Evolutionary conservation across 495 filamentous ascomycete species (phyloP).

Genomic region (Endocarpon pusillum): DNA sequence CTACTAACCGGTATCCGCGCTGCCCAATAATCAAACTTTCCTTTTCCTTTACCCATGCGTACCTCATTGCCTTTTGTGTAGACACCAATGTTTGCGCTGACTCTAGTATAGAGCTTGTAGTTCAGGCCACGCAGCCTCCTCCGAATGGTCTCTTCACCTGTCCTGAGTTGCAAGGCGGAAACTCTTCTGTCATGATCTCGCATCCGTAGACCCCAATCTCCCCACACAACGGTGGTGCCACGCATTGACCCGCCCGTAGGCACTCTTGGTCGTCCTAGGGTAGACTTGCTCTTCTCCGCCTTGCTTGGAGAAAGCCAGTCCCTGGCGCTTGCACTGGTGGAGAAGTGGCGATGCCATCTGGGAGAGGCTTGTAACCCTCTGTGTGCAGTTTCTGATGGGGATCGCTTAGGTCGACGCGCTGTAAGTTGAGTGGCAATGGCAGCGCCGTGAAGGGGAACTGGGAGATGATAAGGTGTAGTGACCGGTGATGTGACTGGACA

Average conservation of each 20-base stretch:
- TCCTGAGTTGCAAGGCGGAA: conserved; percentile 68
- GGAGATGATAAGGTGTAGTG: too few relatives aligned
- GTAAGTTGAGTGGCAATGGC: too few relatives aligned
- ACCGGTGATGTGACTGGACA: too few relatives aligned
- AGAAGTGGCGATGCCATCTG: conserved; percentile 62
- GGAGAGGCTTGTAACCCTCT: too few relatives aligned
- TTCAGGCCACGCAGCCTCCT: conserved; percentile 75
- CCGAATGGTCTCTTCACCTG: conserved; percentile 85
- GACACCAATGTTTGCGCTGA: conserved; percentile 82
- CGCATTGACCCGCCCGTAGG: conserved; percentile 78
- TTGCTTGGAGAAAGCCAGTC: conserved; percentile 72
- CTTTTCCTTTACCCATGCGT: conserved; percentile 98
- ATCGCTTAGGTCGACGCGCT: too few relatives aligned
- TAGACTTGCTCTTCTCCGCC: conserved; percentile 62
- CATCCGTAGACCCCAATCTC: conserved; percentile 90
- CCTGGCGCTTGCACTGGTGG: conserved; percentile 42
- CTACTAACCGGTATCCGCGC: conserved; percentile 71
- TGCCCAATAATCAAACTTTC: conserved; percentile 93
- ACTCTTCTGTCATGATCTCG: conserved; percentile 82
- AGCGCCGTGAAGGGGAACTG: too few relatives aligned
- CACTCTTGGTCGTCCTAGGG: conserved; percentile 77
- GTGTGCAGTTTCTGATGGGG: too few relatives aligned
- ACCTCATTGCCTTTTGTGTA: conserved; percentile 90
- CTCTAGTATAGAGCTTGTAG: conserved; percentile 78
- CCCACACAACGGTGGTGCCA: conserved; percentile 91